Base-by-base conservation (phyloP, 257 asterid genomes). In the Nicotiana otophora region DNA sequence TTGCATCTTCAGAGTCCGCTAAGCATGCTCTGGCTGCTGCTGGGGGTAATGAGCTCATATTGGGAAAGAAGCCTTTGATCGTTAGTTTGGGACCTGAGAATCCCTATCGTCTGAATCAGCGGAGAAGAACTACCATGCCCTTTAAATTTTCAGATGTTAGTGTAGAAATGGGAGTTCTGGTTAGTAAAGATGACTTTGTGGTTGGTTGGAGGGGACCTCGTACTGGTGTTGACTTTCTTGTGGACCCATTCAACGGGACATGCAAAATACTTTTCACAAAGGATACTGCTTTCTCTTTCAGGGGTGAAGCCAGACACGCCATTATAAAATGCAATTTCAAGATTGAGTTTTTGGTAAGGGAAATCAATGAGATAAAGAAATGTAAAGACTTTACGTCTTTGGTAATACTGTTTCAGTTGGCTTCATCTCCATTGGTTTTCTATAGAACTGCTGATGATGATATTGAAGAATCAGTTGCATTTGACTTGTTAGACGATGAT, bases 371-470 rank as follows among this genome's bases (percentile, higher is more conserved):
- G 86, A 89, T 96, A n/a, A 89, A 83, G 53, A 83, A 79, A 20
- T 88, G 74, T 74, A 82, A 12, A 57, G 91, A 88, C 65, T 81
- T 61, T 65, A 63, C 88, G 10, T 87, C 92, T 61, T 46, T 90
- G 23, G 74, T 86, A 34, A 86, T 94, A 36, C 34, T 90, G 83
- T 61, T 94, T 83, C 93, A 88, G 91, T 90, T 94, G 87, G 91
- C 90, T 64, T 93, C 98, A 1, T 87, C 97, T n/a, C 99, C 99
- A 16, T 51, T 81, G 33, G 67, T 93, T 80, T 90, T 85, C 85
- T 94, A 94, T 78, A 87, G 98, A 84, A 96, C 98, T 14, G 98
- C 97, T 0, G 99, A 91, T 84, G 99, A 96, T 81, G 99, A 93
- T 80, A 90, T 94, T 81, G 95, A 89, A 86, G 93, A 81, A 67